These are phyloP conservation scores for Ephemerocybe angulata DNA, from an alignment of 768 basidiomycete genomes.

Conservation along the genomic window DNA sequence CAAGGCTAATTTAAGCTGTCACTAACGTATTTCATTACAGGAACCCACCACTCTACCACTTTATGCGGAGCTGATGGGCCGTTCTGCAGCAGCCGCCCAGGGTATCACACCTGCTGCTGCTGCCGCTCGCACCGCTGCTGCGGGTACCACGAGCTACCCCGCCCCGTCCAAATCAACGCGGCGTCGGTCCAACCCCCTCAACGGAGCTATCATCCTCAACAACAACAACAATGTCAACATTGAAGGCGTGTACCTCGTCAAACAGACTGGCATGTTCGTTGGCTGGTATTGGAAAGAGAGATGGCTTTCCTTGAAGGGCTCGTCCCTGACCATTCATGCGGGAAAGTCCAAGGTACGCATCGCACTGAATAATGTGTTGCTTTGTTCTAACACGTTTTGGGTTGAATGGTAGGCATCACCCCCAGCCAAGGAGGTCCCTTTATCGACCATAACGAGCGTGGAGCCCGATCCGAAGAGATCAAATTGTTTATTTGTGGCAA, in stretches of 20 bases:
- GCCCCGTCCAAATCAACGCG: constrained; percentile 12
- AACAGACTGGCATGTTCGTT: constrained; percentile 68
- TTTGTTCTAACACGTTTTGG: neutral
- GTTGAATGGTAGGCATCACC: constrained; percentile 19
- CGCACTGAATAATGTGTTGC: neutral
- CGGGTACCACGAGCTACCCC: constrained; percentile 8
- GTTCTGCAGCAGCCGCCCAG: neutral
- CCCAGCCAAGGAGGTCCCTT: constrained; percentile 19
- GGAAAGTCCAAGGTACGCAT: constrained; percentile 65
- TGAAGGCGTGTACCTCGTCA: constrained; percentile 60
- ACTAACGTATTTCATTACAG: constrained; percentile 1
- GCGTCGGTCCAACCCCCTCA: constrained; percentile 13
- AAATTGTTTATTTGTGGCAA: constrained; percentile 20
- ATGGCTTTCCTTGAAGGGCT: constrained; percentile 69
- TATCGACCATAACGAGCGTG: constrained; percentile 21
- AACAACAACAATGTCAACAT: constrained; percentile 39
- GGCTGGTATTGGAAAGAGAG: constrained; percentile 75
- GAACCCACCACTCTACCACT: constrained; percentile 6
- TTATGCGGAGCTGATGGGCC: constrained; percentile 10
- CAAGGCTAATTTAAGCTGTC: constrained; percentile 4
- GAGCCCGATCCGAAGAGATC: constrained; percentile 23
- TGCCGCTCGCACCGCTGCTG: constrained; percentile 13
- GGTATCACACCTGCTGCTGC: neutral
- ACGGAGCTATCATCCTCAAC: constrained; percentile 6
- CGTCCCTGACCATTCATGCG: constrained; percentile 57